Base-by-base conservation (phyloP, 2,329 filamentous ascomycete genomes). In the Epichloe baconii region DNA sequence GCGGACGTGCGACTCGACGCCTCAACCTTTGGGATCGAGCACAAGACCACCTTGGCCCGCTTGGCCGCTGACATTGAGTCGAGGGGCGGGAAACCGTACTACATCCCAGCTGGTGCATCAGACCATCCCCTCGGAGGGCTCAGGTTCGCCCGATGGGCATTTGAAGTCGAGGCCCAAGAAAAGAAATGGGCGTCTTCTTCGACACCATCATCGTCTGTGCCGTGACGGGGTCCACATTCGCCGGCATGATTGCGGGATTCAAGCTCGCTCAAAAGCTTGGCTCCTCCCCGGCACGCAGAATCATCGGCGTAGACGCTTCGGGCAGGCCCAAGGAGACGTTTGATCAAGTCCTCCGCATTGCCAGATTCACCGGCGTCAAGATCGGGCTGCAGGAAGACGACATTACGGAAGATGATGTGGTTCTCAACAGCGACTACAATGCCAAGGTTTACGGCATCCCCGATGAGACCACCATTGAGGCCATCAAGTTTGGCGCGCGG, bases 171-270 rank as follows among this genome's bases (percentile, higher is more conserved):
- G 45, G 69, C 72, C 54, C 83, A 87, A 65, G 83, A 87, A 65
- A 69, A 54, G 70, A 75, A 55, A 56, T 79, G 26, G 80, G 79
- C 0, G 60, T 85, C 11, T 83, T 83, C 63, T 87, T 85, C 63
- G 80, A 85, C 58, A 81, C 77, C 1, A 61, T 87, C 7, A 66
- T 87, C 50, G 83, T 85, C 8, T 86, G 83, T 62, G 81, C 80
- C 17, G 84, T 86, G 2, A 86, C 83, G 0, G 85, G 84, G 4
- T 81, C 76, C 5, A 87, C 84, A 1, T 74, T 85, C 62, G 84
- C 79, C 0, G 85, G 85, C 8, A 84, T 88, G 73, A 72, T 88
- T 8, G 83, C 83, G 0, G 85, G 85, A 0, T 86, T 86, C 64
- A 85, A 85, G 68, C 69, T 85, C 23, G 68, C 76, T 2, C 71